Evolutionary conservation across 2,329 filamentous ascomycete genomes (phyloP).

Genomic region (Dactylellina cionopaga): DNA sequence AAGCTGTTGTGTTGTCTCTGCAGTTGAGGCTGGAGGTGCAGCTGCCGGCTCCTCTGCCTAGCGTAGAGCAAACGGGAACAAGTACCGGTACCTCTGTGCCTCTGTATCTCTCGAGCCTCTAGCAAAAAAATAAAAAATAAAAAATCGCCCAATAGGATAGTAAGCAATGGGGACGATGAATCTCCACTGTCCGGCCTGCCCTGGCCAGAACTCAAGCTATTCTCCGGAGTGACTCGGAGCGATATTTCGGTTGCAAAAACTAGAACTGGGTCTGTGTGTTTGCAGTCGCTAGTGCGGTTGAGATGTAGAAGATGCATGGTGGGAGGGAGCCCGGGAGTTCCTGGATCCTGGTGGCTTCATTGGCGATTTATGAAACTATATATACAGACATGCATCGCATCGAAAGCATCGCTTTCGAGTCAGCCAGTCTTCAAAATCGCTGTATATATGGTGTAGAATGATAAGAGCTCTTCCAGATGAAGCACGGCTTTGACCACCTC

Average conservation of each 20-base stretch:
- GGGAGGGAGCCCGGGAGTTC: slow-evolving; percentile 48
- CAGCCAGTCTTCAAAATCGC: not conserved
- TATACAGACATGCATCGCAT: not conserved
- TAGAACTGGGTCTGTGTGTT: slow-evolving; percentile 38
- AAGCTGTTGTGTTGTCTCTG: slow-evolving; percentile 48
- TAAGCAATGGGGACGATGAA: too few relatives aligned
- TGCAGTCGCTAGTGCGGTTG: slow-evolving; percentile 10
- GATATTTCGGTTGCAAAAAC: slow-evolving; percentile 38
- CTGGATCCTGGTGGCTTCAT: not conserved
- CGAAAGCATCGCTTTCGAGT: not conserved
- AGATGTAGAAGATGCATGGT: slow-evolving; percentile 24
- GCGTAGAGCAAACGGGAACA: too few relatives aligned
- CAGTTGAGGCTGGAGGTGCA: slow-evolving; percentile 29
- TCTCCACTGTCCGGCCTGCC: not conserved
- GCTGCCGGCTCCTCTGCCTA: not conserved
- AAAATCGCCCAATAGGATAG: too few relatives aligned
- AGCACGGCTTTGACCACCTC: not conserved
- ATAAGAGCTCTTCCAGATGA: not conserved
- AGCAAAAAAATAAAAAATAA: too few relatives aligned
- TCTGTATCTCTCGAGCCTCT: too few relatives aligned
- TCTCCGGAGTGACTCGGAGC: slow-evolving; percentile 43
- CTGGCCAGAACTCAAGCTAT: not conserved
- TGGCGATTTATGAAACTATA: not conserved
- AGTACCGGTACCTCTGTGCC: slow-evolving; percentile 27
- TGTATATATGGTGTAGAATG: not conserved